Evolutionary conservation across 495 filamentous ascomycete genomes (phyloP).

Genomic region (Cladorrhinum samala): DNA sequence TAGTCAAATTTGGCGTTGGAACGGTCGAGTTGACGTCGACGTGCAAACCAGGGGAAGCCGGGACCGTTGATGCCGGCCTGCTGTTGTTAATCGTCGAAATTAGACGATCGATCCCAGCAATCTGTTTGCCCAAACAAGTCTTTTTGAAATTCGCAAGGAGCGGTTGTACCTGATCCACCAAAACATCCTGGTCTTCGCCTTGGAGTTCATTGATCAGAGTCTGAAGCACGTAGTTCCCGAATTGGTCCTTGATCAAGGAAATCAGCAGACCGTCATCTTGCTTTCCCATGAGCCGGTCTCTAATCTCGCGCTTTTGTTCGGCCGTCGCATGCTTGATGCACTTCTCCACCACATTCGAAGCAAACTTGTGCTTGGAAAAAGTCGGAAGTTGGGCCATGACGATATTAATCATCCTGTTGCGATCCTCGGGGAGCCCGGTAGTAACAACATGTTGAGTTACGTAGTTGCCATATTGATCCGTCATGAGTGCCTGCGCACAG

Average conservation of each 20-base stretch:
- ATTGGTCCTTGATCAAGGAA: constrained; percentile 81
- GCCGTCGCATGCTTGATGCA: constrained; percentile 70
- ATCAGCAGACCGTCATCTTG: constrained; percentile 62
- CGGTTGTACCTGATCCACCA: constrained; percentile 68
- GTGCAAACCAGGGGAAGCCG: constrained; percentile 31
- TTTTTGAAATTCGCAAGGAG: constrained; percentile 68
- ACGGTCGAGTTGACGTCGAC: constrained; percentile 47
- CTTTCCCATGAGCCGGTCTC: constrained; percentile 54
- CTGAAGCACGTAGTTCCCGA: constrained; percentile 91
- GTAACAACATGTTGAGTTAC: constrained; percentile 92
- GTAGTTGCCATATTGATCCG: constrained; percentile 94
- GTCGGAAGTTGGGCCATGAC: constrained; percentile 66
- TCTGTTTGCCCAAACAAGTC: constrained; percentile 70
- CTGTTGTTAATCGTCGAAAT: constrained; percentile 7
- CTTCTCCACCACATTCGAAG: constrained; percentile 96
- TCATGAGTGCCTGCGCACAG: constrained; percentile 65
- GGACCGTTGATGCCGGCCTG: constrained; percentile 20
- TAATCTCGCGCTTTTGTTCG: constrained; percentile 65
- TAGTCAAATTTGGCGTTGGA: constrained; percentile 55
- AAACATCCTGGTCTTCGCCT: constrained; percentile 54
- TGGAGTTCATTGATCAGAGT: constrained; percentile 52
- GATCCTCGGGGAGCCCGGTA: constrained; percentile 71
- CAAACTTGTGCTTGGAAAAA: constrained; percentile 91
- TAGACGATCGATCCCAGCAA: constrained; percentile 61
- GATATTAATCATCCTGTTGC: constrained; percentile 62